Conservation (phyloP, 345 rosid species). For the Viola odorata region DNA sequence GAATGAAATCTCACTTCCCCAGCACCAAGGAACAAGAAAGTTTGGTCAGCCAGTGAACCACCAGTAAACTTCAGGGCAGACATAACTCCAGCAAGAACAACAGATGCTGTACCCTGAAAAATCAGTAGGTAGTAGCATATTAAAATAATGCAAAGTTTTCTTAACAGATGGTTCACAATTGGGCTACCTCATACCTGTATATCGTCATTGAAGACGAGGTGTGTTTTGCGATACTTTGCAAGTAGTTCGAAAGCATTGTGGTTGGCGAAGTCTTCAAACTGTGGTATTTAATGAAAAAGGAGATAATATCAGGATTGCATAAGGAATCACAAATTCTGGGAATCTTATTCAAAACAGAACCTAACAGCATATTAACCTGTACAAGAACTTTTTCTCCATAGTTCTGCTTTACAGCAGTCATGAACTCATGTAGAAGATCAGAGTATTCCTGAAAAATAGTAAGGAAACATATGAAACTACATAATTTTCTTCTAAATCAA, state of each 20-base stretch:
- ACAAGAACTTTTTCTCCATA: conserved; percentile 84
- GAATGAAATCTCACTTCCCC: conserved; percentile 62
- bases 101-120: conserved; percentile 83
- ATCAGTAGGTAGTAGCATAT: conserved; percentile 4
- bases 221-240: conserved; percentile 61
- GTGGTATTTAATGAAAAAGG: conserved; percentile 20
- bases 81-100: conserved; percentile 84
- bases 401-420: conserved; percentile 83
- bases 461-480: neutral
- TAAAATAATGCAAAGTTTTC: neutral
- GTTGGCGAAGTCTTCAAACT: conserved; percentile 98
- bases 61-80: conserved; percentile 66
- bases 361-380: conserved; percentile 41
- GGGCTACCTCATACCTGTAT: conserved; percentile 50
- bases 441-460: conserved; percentile 52
- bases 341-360: neutral
- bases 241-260: conserved; percentile 90
- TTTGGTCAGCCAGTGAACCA: conserved; percentile 60
- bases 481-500: neutral
- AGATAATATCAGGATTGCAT: neutral
- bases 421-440: conserved; percentile 72
- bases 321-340: neutral
- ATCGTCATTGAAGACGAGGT: conserved; percentile 92
- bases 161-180: neutral
- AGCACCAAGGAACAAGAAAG: conserved; percentile 93